Base-by-base conservation (phyloP, 257 asterid species). In the Nicotiana paniculata region DNA sequence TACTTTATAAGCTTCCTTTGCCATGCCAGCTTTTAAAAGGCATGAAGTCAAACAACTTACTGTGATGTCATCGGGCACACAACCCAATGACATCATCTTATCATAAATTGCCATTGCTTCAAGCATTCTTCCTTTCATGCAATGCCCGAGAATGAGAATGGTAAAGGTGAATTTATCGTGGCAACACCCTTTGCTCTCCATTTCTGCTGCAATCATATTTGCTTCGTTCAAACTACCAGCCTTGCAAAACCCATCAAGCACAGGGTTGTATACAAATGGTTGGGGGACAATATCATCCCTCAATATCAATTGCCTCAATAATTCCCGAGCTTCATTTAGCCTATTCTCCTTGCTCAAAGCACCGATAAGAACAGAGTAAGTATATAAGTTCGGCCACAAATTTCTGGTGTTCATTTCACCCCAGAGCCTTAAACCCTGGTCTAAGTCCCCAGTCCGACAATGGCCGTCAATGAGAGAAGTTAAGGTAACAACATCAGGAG, bases 61-160 rank as follows among this genome's bases (percentile, higher is more conserved):
- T 9, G 97, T 89, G 51, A 93, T 85, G 64, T 80, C 79, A 85
- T 96, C 99, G 0, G 98, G 98, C 53, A 79, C 87, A 86, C 98
- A 93, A 43, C 94, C 96, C 61, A 91, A 87, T 43, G 86, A 83
- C 81, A 91, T 70, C 99, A 94, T 96, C 89, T 91, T 93, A 81
- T 87, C 81, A 79, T 89, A 96, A 79, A 96, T 77, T 59, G 82
- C 84, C 81, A 93, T 86, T 46, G 97, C 97, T 82, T 94, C 98
- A 82, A 67, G 63, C 93, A 92, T 89, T 89, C 96, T 93, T 82
- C 99, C 99, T 89, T 94, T 96, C 99, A 94, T 93, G 89, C 99
- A 94, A 78, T 94, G 98, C 84, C 99, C 99, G 53, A 94, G 54
- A 86, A 94, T 94, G 84, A 96, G 92, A 85, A 93, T 96, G 57